Conservation (phyloP, 2,329 filamentous ascomycete genomes). For the Cephalotrichum gorgonifer region DNA sequence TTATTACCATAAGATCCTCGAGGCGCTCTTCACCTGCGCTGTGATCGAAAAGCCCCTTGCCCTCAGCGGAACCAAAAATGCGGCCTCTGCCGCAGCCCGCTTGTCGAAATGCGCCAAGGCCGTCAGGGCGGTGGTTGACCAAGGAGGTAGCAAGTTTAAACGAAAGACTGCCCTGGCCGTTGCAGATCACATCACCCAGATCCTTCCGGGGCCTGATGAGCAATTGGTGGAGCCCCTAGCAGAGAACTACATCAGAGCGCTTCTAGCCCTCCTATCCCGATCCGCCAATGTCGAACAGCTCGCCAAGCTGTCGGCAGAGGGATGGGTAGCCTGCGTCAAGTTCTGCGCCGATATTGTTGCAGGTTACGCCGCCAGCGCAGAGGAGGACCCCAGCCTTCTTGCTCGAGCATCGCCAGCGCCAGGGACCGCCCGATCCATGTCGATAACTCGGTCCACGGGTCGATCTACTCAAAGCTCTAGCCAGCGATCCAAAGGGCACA, state of each 20-base stretch:
- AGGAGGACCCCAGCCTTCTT: slow-evolving; percentile 20
- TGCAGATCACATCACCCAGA: slow-evolving; percentile 72
- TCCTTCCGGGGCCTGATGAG: slow-evolving; percentile 51
- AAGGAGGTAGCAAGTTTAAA: slow-evolving; percentile 58
- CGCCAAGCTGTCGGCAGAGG: slow-evolving; percentile 38
- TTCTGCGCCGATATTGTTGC: slow-evolving; percentile 61
- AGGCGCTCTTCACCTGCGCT: slow-evolving; percentile 64
- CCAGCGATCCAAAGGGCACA: slow-evolving; percentile 1
- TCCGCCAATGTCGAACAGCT: slow-evolving; percentile 75
- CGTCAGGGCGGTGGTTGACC: slow-evolving; percentile 60
- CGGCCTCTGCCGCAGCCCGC: slow-evolving; percentile 40
- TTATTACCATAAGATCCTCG: slow-evolving; percentile 75
- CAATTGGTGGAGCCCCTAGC: slow-evolving; percentile 59
- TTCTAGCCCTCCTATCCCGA: slow-evolving; percentile 60
- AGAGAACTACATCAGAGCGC: slow-evolving; percentile 67
- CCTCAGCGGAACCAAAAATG: slow-evolving; percentile 41
- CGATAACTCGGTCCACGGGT: not conserved
- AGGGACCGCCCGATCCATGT: slow-evolving; percentile 13
- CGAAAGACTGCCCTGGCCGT: slow-evolving; percentile 70
- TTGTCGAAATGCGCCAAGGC: slow-evolving; percentile 61
- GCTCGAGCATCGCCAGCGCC: slow-evolving; percentile 38
- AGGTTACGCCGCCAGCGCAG: slow-evolving; percentile 32
- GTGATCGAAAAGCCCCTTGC: slow-evolving; percentile 57
- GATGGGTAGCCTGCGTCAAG: slow-evolving; percentile 59
- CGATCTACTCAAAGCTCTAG: not conserved